Evolutionary conservation across 345 rosid genomes (phyloP).

Genomic region (Rhodamnia rubescens): DNA sequence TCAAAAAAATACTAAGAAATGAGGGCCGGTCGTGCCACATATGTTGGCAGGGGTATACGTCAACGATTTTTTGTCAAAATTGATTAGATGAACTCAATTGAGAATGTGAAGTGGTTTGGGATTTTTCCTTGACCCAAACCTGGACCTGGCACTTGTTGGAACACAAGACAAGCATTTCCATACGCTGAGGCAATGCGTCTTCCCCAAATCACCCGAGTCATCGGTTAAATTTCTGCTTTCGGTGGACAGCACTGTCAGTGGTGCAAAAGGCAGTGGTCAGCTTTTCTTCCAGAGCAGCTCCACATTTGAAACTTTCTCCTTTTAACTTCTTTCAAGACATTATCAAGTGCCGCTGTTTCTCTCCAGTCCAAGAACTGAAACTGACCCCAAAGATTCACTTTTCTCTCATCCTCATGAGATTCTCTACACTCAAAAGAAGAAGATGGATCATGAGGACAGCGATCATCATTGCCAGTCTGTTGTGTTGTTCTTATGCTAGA

Average conservation of each 20-base stretch:
- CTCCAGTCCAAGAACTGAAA: not conserved
- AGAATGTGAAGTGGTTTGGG: too few relatives aligned
- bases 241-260: not conserved
- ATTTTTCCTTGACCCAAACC: not conserved
- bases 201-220: not conserved
- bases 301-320: not conserved
- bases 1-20: too few relatives aligned
- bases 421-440: not conserved
- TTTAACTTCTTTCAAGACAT: not conserved
- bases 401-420: not conserved
- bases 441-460: slow-evolving; percentile 5
- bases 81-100: too few relatives aligned
- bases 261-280: not conserved
- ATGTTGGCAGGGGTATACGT: too few relatives aligned
- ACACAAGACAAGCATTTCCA: not conserved
- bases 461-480: not conserved
- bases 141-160: not conserved
- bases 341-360: not conserved
- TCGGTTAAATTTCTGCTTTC: not conserved
- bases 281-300: not conserved
- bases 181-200: not conserved
- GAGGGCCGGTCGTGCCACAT: too few relatives aligned
- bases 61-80: too few relatives aligned
- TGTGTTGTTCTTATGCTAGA: slow-evolving; percentile 3
- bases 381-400: not conserved